Evolutionary conservation across 2,329 filamentous ascomycete genomes (phyloP).

Genomic region (Metarhizium anisopliae): DNA sequence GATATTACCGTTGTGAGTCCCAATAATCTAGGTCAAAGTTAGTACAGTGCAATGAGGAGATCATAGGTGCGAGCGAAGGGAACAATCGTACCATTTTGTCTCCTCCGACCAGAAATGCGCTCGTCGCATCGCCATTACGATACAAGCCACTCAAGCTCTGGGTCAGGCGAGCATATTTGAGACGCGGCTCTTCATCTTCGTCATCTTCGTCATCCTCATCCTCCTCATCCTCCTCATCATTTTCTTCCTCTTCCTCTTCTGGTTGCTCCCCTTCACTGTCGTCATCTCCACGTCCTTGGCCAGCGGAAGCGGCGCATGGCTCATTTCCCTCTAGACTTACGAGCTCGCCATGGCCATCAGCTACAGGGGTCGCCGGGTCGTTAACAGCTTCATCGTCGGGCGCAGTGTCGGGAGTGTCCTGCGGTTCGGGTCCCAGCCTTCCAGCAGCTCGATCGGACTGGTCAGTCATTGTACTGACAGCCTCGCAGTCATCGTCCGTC

Average conservation of each 20-base stretch:
- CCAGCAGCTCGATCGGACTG: slow-evolving; percentile 4
- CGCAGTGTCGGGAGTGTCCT: background rate
- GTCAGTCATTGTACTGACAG: slow-evolving; percentile 7
- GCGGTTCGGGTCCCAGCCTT: background rate
- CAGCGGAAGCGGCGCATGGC: background rate
- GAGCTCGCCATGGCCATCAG: background rate
- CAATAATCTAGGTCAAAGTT: slow-evolving; percentile 58
- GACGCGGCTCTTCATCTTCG: slow-evolving; percentile 84
- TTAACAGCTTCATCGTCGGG: background rate
- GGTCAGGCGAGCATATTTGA: slow-evolving; percentile 88
- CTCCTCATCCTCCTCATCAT: slow-evolving; percentile 44
- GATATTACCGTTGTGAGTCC: slow-evolving; percentile 94
- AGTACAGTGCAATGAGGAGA: slow-evolving; percentile 8
- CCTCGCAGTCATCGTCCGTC: slow-evolving; percentile 4
- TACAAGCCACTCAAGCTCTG: slow-evolving; percentile 73
- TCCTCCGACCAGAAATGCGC: slow-evolving; percentile 78
- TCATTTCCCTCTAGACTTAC: background rate
- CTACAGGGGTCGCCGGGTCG: background rate
- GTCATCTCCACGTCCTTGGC: background rate
- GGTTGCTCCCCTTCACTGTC: slow-evolving; percentile 14
- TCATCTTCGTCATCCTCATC: slow-evolving; percentile 69
- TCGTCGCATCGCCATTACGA: slow-evolving; percentile 90
- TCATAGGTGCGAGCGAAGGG: slow-evolving; percentile 1
- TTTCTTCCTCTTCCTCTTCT: slow-evolving; percentile 31
- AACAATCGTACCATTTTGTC: slow-evolving; percentile 77